Base-by-base conservation (phyloP, 805 yeast genomes). In the Saturnispora ahearnii region DNA sequence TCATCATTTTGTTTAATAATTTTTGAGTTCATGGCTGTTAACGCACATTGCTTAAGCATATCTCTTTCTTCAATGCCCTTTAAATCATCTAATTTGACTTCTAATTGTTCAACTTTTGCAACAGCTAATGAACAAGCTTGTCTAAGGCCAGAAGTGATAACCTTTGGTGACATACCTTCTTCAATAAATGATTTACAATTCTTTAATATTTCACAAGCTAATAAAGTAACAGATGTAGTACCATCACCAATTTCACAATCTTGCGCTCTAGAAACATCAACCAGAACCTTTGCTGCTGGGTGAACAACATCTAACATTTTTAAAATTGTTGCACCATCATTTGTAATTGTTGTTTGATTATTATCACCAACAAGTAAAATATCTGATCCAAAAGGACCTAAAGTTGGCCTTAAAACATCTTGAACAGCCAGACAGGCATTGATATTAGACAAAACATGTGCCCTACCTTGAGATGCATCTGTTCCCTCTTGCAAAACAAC, bases 201-300 rank as follows among this genome's bases (percentile, higher is more conserved):
- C 64, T 88, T 88, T 68, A 93, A 77, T 53, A 93, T 74, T 70
- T 93, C 99, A 50, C 97, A 96, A 2, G 98, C 96, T 51, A 93
- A 68, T 31, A 91, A 83, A 0, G 97, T 87, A 21, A 91, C 99
- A 29, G 96, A 84, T 1, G 99, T 91, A 41, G 99, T 91, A 57
- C 99, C 99, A 69, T 91, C 99, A 53, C 99, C 99, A 56, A 93
- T 96, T 67, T 91, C 98, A 53, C 95, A 96, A 65, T 91, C 99
- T 71, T 91, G 99, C 3, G 96, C 89, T 65, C 95, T 84, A 15
- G 96, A 86, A 51, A 91, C 86, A 64, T 91, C 96, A 48, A 91
- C 99, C 57, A 91, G 72, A 53, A 91, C 90, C 66, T 88, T 89
- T 11, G 99, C 99, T 10, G 99, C 99, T 9, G 99, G 99, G 62